Evolutionary conservation across 306 rosid species (phyloP).

Genomic region (Prosopis cineraria): DNA sequence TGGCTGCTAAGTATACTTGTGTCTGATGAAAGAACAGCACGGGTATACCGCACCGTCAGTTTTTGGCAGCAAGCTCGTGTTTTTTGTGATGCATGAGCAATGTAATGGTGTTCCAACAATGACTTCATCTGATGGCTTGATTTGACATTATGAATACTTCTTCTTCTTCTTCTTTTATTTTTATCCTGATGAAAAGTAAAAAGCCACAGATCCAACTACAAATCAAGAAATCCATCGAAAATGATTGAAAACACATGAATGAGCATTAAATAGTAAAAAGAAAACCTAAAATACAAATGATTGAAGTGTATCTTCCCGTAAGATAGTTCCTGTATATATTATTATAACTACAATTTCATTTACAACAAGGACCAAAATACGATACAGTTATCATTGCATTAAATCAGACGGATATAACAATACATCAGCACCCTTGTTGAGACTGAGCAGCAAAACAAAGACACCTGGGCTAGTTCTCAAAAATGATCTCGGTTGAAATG

Average conservation of each 20-base stretch:
- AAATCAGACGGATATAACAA: constrained; percentile 31
- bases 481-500: constrained; percentile 25
- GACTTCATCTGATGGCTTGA: constrained; percentile 19
- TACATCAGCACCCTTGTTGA: constrained; percentile 19
- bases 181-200: background rate
- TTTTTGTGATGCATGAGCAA: constrained; percentile 22
- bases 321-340: constrained; percentile 24
- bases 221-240: background rate
- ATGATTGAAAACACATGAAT: background rate
- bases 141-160: constrained; percentile 14
- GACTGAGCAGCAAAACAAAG: constrained; percentile 30
- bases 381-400: constrained; percentile 24
- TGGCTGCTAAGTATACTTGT: constrained; percentile 39
- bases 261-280: background rate
- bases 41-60: constrained; percentile 24
- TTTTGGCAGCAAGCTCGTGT: constrained; percentile 25
- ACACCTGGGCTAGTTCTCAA: constrained; percentile 24
- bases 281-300: background rate
- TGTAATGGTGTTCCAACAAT: constrained; percentile 34
- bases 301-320: background rate
- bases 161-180: too few relatives aligned
- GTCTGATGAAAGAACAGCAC: constrained; percentile 17
- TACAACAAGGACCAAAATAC: constrained; percentile 13
- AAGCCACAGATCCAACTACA: background rate
- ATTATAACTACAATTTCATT: constrained; percentile 27